These are phyloP conservation scores for Rhizophagus prolifer DNA, from an alignment of 192 early-diverging fungal species.

Conservation along the genomic window DNA sequence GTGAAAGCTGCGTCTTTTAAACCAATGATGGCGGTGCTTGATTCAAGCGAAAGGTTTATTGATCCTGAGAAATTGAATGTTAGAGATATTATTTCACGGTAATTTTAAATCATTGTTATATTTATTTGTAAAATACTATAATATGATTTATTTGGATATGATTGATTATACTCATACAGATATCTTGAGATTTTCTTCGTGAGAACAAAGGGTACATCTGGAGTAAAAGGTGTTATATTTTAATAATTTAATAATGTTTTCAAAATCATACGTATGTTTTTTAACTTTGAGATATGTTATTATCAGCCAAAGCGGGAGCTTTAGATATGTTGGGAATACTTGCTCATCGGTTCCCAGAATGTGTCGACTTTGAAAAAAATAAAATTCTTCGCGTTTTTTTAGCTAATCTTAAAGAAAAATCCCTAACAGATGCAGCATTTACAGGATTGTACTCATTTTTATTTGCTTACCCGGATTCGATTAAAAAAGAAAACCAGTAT, in stretches of 20 bases:
- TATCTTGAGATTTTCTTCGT: conserved; percentile 8
- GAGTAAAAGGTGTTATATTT: conserved; percentile 20
- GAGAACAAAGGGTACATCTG: background rate
- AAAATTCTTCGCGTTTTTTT: conserved; percentile 39
- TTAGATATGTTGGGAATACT: conserved; percentile 46
- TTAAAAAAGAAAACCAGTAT: conserved; percentile 22
- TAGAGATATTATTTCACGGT: conserved; percentile 28
- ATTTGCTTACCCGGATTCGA: conserved; percentile 30
- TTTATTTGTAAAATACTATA: background rate
- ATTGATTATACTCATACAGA: background rate
- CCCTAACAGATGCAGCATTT: conserved; percentile 33
- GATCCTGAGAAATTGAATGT: conserved; percentile 39
- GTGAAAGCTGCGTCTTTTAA: conserved; percentile 40
- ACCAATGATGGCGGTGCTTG: conserved; percentile 40
- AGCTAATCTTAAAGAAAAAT: conserved; percentile 34
- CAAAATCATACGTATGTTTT: background rate
- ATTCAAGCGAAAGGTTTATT: conserved; percentile 31
- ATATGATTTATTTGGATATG: background rate
- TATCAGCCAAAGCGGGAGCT: conserved; percentile 43
- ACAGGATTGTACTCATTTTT: conserved; percentile 38
- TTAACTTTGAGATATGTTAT: background rate
- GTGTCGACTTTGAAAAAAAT: conserved; percentile 3
- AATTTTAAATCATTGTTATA: conserved; percentile 30
- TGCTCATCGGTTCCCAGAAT: conserved; percentile 37
- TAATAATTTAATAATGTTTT: conserved; percentile 23